Evolutionary conservation across 495 filamentous ascomycete genomes (phyloP).

Genomic region (Stereocaulon alpinum): DNA sequence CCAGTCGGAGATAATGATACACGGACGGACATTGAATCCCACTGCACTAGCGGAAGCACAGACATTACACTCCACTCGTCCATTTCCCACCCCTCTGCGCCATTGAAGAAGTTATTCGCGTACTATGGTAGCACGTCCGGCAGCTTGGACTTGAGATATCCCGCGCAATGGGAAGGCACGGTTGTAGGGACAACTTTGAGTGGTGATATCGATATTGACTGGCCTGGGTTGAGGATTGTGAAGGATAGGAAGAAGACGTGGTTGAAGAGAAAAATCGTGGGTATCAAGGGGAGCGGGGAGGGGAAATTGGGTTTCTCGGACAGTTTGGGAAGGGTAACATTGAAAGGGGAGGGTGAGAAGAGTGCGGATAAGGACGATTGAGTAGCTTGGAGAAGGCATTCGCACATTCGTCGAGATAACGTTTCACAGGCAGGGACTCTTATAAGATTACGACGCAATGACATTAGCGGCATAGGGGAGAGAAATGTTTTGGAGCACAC

Average conservation of each 20-base stretch:
- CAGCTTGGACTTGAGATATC: slow-evolving; percentile 13
- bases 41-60: slow-evolving; percentile 9
- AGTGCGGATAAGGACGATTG: background rate
- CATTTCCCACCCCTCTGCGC: slow-evolving; percentile 9
- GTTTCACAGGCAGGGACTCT: background rate
- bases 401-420: background rate
- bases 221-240: slow-evolving; percentile 14
- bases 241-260: slow-evolving; percentile 10
- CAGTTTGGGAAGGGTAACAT: slow-evolving; percentile 11
- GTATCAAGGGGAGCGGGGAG: slow-evolving; percentile 12
- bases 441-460: background rate
- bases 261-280: slow-evolving; percentile 8
- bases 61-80: slow-evolving; percentile 15
- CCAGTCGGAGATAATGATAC: slow-evolving; percentile 8
- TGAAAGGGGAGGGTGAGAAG: slow-evolving; percentile 9
- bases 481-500: background rate
- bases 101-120: slow-evolving; percentile 10
- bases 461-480: background rate
- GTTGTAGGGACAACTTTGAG: slow-evolving; percentile 15
- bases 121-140: slow-evolving; percentile 11
- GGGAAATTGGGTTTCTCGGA: slow-evolving; percentile 9
- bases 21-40: slow-evolving; percentile 12
- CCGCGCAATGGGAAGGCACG: slow-evolving; percentile 16
- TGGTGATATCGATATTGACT: slow-evolving; percentile 11
- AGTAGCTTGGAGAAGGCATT: background rate